Evolutionary conservation across 192 early-diverging fungal genomes (phyloP), one percentile per base, ranked within the genome.

Genomic region (Chytriomyces sp.): DNA sequence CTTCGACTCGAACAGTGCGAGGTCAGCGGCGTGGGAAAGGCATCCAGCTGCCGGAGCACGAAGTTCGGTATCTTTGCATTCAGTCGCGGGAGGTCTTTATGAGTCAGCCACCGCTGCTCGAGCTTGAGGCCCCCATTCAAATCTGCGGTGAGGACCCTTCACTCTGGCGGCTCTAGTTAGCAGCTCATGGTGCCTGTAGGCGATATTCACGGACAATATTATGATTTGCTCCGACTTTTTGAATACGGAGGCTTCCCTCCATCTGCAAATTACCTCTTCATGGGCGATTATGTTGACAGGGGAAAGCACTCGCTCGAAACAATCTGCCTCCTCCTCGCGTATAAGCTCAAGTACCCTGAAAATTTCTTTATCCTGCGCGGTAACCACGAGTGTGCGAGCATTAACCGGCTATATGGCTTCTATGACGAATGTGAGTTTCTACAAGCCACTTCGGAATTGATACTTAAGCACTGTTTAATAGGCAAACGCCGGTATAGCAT

Each of bases 291-390:
- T 79, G 96, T 98, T 55, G 96, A 98, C 78, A 86, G 96, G 62
- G 96, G 96, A 56, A 98, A 98, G 78, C 96, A 98, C 81, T 95
- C 92, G 34, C 81, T 98, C 34, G 96, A 98, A 79, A 96, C 94
- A 17, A 98, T 98, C 76, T 96, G 96, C 64, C 84, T 98, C 44
- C 82, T 98, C 59, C 88, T 98, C 39, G 94, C 95, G 26, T 98
- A 98, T 88, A 98, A 98, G 79, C 96, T 99, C 89, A 99, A 99
- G 85, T 99, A 94, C 82, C 96, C 95, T 2, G 96, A 96, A 68
- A 99, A 99, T 88, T 99, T 99, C 78, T 99, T 99, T 84, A 93
- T 99, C 72, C 86, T 99, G 64, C 91, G 96, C 74, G 96, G 96
- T 60, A 99, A 99, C 81, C 96, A 99, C 80, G 96, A 99, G 81